A percentile compares a stretch with the other conserved stretches of the same genome.
These are phyloP conservation scores for Claviceps citrina DNA, from an alignment of 2,329 filamentous ascomycete genomes.

Conservation along the genomic window DNA sequence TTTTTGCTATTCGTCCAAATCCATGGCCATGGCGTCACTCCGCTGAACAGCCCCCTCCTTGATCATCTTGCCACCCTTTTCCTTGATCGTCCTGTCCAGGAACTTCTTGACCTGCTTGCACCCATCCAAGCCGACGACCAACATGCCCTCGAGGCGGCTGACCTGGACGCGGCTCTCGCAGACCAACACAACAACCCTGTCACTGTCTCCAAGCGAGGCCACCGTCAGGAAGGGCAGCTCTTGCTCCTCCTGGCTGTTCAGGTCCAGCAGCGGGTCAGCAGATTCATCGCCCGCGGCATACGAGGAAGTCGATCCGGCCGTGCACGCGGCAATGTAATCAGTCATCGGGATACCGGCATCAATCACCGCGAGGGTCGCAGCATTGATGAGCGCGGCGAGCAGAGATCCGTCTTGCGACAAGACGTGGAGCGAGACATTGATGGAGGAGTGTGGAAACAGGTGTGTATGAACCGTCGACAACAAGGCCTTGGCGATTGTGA, in stretches of 20 bases:
- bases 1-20: slow-evolving; percentile 24
- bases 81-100: slow-evolving; percentile 64
- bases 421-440: slow-evolving; percentile 71
- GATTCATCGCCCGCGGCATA: slow-evolving; percentile 48
- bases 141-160: slow-evolving; percentile 72
- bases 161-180: slow-evolving; percentile 84
- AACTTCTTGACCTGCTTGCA: slow-evolving; percentile 75
- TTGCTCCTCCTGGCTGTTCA: slow-evolving; percentile 67
- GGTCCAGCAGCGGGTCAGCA: slow-evolving; percentile 64
- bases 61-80: slow-evolving; percentile 50
- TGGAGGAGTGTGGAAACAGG: slow-evolving; percentile 76
- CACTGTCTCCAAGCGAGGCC: slow-evolving; percentile 58
- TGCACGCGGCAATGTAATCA: slow-evolving; percentile 79
- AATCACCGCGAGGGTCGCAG: slow-evolving; percentile 76
- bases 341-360: slow-evolving; percentile 94
- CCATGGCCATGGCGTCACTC: slow-evolving; percentile 34
- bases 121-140: slow-evolving; percentile 81
- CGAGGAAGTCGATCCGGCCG: slow-evolving; percentile 62
- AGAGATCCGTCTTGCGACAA: slow-evolving; percentile 82
- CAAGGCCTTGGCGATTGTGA: slow-evolving; percentile 65
- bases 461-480: slow-evolving; percentile 66
- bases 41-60: slow-evolving; percentile 36
- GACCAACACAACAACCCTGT: slow-evolving; percentile 63
- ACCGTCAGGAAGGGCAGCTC: slow-evolving; percentile 83
- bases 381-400: slow-evolving; percentile 80